Percentiles rank a stretch among this genome's conserved stretches.
phyloP scores from a whole-genome alignment of 1,139 yeast species.

The Saccharomyces pastorianus region DNA sequence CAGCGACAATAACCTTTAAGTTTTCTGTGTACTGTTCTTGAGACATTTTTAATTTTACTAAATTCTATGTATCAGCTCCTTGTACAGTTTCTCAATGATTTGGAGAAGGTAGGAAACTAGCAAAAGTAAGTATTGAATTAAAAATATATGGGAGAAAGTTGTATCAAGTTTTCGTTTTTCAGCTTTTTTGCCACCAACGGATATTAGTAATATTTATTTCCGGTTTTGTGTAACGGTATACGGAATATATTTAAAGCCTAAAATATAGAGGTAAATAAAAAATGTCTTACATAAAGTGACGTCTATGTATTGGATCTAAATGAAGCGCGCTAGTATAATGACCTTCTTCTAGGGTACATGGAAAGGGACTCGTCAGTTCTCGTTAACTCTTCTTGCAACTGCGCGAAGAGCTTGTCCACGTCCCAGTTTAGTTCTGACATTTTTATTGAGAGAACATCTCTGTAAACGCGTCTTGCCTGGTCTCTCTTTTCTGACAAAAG shows the following conservation, averaged over 20 bases:
- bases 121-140: too few relatives aligned
- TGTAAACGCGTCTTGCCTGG: slow-evolving; percentile 17
- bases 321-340: slow-evolving; percentile 7
- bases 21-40: slow-evolving; percentile 30
- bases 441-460: slow-evolving; percentile 10
- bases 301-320: background rate
- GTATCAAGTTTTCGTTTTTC: too few relatives aligned
- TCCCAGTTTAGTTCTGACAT: slow-evolving; percentile 12
- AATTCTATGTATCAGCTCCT: background rate
- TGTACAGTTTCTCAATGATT: too few relatives aligned
- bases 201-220: too few relatives aligned
- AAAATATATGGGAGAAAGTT: too few relatives aligned
- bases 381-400: slow-evolving; percentile 14
- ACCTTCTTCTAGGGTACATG: slow-evolving; percentile 17
- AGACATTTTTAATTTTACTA: slow-evolving; percentile 17
- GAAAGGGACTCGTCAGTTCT: slow-evolving; percentile 14
- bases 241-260: too few relatives aligned
- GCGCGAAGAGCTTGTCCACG: slow-evolving; percentile 9
- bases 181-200: too few relatives aligned
- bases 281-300: too few relatives aligned
- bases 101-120: too few relatives aligned
- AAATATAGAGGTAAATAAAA: too few relatives aligned
- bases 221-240: too few relatives aligned
- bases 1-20: slow-evolving; percentile 32
- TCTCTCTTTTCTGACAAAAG: slow-evolving; percentile 16